Percentiles rank a stretch among this genome's conserved stretches.
Conservation (phyloP, 2,329 filamentous ascomycete genomes). For the Penicillium sp. region DNA sequence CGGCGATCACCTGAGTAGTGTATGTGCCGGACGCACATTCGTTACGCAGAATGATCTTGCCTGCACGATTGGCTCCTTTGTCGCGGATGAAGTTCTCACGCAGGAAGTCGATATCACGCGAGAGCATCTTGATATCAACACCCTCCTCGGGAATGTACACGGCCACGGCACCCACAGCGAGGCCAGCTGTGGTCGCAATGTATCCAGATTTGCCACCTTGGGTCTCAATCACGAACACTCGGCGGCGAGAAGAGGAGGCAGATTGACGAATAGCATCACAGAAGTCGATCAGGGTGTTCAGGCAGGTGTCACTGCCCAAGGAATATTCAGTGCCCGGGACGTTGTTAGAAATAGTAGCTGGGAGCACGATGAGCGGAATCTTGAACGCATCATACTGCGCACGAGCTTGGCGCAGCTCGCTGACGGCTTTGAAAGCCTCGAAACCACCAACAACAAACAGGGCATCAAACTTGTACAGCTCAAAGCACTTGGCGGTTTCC, state of each 20-base stretch:
- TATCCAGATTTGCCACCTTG: conserved; percentile 95
- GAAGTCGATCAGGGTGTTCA: conserved; percentile 92
- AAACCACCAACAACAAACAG: conserved; percentile 93
- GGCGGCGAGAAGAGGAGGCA: conserved; percentile 84
- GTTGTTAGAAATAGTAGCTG: conserved; percentile 98
- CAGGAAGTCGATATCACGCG: conserved; percentile 82
- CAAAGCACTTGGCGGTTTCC: conserved; percentile 76
- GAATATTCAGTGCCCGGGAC: conserved; percentile 97
- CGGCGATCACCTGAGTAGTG: conserved; percentile 86
- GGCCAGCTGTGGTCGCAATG: conserved; percentile 82
- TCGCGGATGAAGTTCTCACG: conserved; percentile 82
- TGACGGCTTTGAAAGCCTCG: conserved; percentile 90
- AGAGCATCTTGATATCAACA: conserved; percentile 88
- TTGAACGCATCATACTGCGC: conserved; percentile 78
- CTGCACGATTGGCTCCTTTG: conserved; percentile 81
- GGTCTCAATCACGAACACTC: conserved; percentile 97
- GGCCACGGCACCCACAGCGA: conserved; percentile 86
- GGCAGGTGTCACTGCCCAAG: conserved; percentile 89
- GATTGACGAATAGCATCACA: conserved; percentile 98
- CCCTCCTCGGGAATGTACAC: conserved; percentile 98
- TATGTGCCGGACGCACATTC: conserved; percentile 90
- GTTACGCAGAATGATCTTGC: conserved; percentile 93
- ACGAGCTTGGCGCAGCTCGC: conserved; percentile 78
- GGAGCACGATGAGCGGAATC: conserved; percentile 86
- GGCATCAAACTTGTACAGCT: conserved; percentile 83